These are phyloP conservation scores for Kodamaea restingae DNA, from an alignment of 805 yeast genomes.

Conservation along the genomic window DNA sequence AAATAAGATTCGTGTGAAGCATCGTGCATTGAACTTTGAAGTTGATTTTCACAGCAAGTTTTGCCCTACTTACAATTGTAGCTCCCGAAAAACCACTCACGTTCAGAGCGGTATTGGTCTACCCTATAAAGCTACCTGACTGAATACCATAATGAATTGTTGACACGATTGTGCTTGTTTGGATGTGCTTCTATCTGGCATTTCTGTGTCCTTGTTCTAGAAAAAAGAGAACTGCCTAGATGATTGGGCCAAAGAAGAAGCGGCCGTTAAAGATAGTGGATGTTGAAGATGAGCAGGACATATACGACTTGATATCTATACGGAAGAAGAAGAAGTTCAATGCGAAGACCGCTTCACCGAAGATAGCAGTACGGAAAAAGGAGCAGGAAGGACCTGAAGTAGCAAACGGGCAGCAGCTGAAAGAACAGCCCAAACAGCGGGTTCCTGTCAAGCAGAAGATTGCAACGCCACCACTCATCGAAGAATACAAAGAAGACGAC, in stretches of 20 bases:
- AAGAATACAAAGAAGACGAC: neutral
- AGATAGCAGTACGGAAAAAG: neutral
- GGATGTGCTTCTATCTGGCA: no score
- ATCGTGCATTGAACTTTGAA: no score
- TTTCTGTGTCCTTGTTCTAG: neutral
- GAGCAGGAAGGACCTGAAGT: constrained; percentile 1
- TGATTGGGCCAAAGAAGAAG: neutral
- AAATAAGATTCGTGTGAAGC: no score
- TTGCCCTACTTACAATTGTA: no score
- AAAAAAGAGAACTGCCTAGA: neutral
- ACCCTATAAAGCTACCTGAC: no score
- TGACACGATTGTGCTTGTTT: no score
- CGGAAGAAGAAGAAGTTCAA: constrained; percentile 6
- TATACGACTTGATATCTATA: constrained; percentile 12
- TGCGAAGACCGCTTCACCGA: neutral
- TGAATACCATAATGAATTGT: no score
- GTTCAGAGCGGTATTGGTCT: no score
- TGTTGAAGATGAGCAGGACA: constrained; percentile 15
- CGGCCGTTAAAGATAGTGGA: constrained; percentile 2
- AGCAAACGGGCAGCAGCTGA: no score
- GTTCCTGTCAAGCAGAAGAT: no score
- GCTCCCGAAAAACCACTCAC: no score
- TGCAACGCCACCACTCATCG: neutral
- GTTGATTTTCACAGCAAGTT: no score
- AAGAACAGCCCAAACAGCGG: neutral